phyloP scores from a whole-genome alignment of 2,329 filamentous ascomycete species.

The Botrytis medusae region DNA sequence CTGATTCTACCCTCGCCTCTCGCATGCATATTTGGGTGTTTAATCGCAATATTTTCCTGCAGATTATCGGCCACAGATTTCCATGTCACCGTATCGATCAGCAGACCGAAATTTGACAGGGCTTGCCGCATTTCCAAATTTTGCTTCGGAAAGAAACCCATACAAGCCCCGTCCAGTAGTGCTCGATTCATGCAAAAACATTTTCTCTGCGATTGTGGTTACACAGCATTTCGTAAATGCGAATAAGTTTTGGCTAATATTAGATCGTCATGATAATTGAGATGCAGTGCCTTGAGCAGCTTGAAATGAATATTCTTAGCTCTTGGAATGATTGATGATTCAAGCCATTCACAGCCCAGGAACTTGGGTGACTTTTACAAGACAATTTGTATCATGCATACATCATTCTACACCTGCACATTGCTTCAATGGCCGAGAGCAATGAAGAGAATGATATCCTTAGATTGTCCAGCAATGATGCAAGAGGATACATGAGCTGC shows the following conservation, averaged over 20 bases:
- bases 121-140: not conserved
- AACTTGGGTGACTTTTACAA: not conserved
- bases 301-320: not conserved
- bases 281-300: not conserved
- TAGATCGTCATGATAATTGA: not conserved
- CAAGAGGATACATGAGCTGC: not conserved
- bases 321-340: not conserved
- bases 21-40: not conserved
- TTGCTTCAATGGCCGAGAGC: not conserved
- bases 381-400: not conserved
- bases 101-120: slow-evolving; percentile 5
- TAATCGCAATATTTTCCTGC: not conserved
- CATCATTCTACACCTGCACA: slow-evolving; percentile 11
- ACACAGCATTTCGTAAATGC: not conserved
- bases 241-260: not conserved
- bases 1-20: not conserved
- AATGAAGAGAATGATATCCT: not conserved
- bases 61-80: slow-evolving; percentile 5
- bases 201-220: not conserved
- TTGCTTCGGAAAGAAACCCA: not conserved
- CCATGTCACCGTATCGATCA: not conserved
- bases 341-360: not conserved
- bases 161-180: not conserved
- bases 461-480: not conserved
- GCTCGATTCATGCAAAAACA: not conserved